Percentiles rank a stretch among this genome's conserved stretches.
These are phyloP conservation scores for Lomentospora prolificans DNA, from an alignment of 2,329 filamentous ascomycete genomes.

Conservation along the genomic window DNA sequence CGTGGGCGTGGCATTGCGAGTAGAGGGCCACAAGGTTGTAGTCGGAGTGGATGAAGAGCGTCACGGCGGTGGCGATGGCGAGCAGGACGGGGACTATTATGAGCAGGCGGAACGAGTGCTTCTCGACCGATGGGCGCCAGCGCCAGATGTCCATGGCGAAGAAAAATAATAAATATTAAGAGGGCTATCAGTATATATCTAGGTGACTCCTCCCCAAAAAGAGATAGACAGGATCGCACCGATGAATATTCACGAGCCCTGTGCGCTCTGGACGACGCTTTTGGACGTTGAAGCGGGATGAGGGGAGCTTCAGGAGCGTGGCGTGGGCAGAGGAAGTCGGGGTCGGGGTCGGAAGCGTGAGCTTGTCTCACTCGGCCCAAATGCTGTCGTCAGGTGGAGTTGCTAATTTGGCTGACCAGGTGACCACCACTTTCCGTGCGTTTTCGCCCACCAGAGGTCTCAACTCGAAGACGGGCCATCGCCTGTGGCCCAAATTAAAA, in stretches of 20 bases:
- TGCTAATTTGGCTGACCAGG: conserved; percentile 1
- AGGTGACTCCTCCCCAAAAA: not conserved
- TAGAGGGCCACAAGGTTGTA: conserved; percentile 42
- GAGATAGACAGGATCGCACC: not conserved
- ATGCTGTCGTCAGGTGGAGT: not conserved
- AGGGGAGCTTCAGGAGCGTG: too few species aligned
- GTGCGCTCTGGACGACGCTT: not conserved
- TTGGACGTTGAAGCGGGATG: not conserved
- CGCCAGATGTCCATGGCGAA: conserved; percentile 7
- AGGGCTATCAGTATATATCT: not conserved
- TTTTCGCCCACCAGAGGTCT: too few species aligned
- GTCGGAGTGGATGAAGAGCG: conserved; percentile 36
- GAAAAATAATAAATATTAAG: not conserved
- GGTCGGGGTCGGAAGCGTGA: too few species aligned
- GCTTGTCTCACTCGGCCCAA: not conserved
- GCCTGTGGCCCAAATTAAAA: too few species aligned
- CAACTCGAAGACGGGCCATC: too few species aligned
- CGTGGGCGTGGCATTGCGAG: conserved; percentile 41
- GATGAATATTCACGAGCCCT: not conserved
- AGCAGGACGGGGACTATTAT: conserved; percentile 39
- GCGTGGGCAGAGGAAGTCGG: too few species aligned
- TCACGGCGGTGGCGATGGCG: conserved; percentile 28
- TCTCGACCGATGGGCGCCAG: conserved; percentile 36
- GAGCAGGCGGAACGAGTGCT: conserved; percentile 42
- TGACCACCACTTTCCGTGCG: not conserved